phyloP scores from a whole-genome alignment of 805 yeast species.

The Yamadazyma kitorensis region DNA sequence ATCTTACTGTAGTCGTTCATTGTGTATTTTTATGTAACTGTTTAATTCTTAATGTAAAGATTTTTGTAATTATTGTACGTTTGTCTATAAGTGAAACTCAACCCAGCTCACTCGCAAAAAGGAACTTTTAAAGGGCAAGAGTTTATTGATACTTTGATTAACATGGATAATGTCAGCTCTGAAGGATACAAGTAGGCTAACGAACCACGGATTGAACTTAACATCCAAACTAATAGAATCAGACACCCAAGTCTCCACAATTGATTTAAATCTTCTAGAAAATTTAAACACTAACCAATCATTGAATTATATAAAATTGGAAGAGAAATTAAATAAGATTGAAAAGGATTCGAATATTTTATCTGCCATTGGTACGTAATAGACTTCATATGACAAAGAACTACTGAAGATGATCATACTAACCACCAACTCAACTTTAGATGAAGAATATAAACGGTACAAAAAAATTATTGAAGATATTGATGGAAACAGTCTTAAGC shows the following conservation, averaged over 20 bases:
- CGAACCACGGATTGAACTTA: conserved; percentile 27
- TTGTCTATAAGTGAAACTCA: too few relatives aligned
- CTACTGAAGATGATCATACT: too few relatives aligned
- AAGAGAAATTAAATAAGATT: conserved; percentile 37
- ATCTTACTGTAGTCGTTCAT: too few relatives aligned
- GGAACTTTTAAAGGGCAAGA: too few relatives aligned
- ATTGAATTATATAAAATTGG: conserved; percentile 46
- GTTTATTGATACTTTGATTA: too few relatives aligned
- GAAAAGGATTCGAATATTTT: conserved; percentile 40
- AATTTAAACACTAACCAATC: conserved; percentile 59
- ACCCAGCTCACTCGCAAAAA: too few relatives aligned
- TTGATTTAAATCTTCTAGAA: conserved; percentile 48
- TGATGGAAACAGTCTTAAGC: conserved; percentile 33
- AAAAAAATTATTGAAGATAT: conserved; percentile 24
- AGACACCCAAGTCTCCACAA: conserved; percentile 40
- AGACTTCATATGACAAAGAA: background rate
- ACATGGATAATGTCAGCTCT: conserved; percentile 22
- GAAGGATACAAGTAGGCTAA: conserved; percentile 23
- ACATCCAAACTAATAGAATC: conserved; percentile 33
- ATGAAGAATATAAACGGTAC: conserved; percentile 24
- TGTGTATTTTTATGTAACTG: conserved; percentile 1
- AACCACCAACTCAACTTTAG: conserved; percentile 15
- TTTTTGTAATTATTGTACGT: background rate
- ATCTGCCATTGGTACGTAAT: conserved; percentile 22
- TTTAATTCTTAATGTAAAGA: conserved; percentile 2